Conservation (phyloP, 2,329 filamentous ascomycete genomes). For the Alternaria arborescens region DNA sequence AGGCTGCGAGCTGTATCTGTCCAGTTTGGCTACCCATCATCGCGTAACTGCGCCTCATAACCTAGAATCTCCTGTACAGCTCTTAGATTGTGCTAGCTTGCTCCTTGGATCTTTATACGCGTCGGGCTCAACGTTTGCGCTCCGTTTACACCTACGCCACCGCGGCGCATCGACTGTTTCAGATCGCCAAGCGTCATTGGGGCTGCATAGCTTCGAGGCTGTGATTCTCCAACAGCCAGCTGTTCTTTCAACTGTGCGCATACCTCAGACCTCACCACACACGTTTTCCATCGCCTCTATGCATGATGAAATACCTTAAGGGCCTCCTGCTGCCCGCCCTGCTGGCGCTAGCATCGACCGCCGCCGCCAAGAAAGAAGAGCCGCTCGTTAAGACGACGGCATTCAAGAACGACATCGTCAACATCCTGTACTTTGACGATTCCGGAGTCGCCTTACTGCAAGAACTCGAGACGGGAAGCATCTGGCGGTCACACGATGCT, state of each 20-base stretch:
- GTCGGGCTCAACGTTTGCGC: not conserved
- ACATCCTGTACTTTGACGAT: slow-evolving; percentile 90
- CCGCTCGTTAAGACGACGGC: slow-evolving; percentile 71
- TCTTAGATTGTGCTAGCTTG: not conserved
- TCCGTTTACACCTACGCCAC: slow-evolving; percentile 6
- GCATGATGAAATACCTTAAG: slow-evolving; percentile 51
- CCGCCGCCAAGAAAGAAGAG: slow-evolving; percentile 60
- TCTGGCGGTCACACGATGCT: slow-evolving; percentile 82
- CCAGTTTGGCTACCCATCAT: slow-evolving; percentile 10
- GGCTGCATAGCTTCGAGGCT: slow-evolving; percentile 42
- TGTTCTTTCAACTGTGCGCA: slow-evolving; percentile 40
- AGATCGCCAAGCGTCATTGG: slow-evolving; percentile 40
- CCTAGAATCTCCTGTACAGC: not conserved
- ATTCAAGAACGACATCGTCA: slow-evolving; percentile 72
- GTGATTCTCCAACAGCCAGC: slow-evolving; percentile 44
- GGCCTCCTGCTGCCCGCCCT: slow-evolving; percentile 60
- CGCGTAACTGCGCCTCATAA: slow-evolving; percentile 6
- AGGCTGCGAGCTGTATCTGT: slow-evolving; percentile 17
- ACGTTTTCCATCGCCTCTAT: slow-evolving; percentile 37
- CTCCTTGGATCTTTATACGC: not conserved
- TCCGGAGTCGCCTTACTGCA: slow-evolving; percentile 82
- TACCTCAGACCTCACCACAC: slow-evolving; percentile 24
- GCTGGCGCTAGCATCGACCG: slow-evolving; percentile 54
- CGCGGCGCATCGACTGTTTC: slow-evolving; percentile 43
- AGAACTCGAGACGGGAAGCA: slow-evolving; percentile 68